phyloP scores from a whole-genome alignment of 2,329 filamentous ascomycete species.

The Curvularia eragrostidis region DNA sequence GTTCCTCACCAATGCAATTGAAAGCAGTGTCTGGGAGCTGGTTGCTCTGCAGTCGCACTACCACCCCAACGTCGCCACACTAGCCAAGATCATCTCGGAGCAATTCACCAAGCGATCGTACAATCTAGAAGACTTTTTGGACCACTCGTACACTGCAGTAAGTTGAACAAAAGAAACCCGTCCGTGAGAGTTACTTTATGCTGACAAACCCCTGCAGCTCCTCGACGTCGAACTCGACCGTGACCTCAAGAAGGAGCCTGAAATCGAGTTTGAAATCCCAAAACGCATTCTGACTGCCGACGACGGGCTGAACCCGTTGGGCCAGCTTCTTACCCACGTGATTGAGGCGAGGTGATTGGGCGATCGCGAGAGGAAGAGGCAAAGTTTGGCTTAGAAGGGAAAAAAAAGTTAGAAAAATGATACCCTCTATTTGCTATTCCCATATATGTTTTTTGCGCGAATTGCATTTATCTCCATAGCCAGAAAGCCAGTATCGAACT shows the following conservation, averaged over 20 bases:
- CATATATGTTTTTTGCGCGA: background rate
- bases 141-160: slow-evolving; percentile 87
- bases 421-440: slow-evolving; percentile 5
- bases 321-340: slow-evolving; percentile 42
- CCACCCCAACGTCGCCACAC: slow-evolving; percentile 93
- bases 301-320: slow-evolving; percentile 40
- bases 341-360: slow-evolving; percentile 33
- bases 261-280: slow-evolving; percentile 93
- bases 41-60: slow-evolving; percentile 91
- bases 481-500: background rate
- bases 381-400: background rate
- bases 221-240: slow-evolving; percentile 84
- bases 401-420: slow-evolving; percentile 4
- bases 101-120: slow-evolving; percentile 97
- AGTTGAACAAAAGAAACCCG: slow-evolving; percentile 53
- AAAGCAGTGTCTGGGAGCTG: slow-evolving; percentile 94
- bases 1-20: slow-evolving; percentile 83
- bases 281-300: slow-evolving; percentile 73
- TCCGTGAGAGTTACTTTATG: too few species aligned
- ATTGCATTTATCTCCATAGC: background rate
- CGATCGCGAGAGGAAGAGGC: background rate
- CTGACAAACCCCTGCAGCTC: slow-evolving; percentile 61
- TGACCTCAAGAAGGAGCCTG: slow-evolving; percentile 82
- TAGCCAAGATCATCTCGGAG: slow-evolving; percentile 91
- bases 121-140: slow-evolving; percentile 95